Percentiles rank a stretch among this genome's conserved stretches.
phyloP scores from a whole-genome alignment of 331 rosid species.

The Acacia concinna region DNA sequence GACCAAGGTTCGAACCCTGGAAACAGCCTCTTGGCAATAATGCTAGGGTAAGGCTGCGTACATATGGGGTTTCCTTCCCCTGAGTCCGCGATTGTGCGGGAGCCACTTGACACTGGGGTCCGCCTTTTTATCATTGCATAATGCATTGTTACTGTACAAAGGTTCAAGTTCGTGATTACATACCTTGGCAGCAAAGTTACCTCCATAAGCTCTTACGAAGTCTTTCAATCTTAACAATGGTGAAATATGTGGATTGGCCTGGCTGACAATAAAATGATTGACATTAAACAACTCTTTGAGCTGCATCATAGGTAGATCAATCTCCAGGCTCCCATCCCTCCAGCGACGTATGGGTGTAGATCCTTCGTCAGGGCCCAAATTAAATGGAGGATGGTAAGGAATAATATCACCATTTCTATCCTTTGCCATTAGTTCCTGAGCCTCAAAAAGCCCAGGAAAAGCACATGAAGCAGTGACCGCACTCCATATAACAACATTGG shows the following conservation, averaged over 20 bases:
- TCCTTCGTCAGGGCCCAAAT: slow-evolving; percentile 87
- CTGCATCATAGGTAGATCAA: slow-evolving; percentile 96
- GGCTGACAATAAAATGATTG: slow-evolving; percentile 95
- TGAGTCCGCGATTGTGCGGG: too few relatives aligned
- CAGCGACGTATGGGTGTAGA: slow-evolving; percentile 79
- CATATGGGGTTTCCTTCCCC: too few relatives aligned
- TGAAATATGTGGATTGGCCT: slow-evolving; percentile 95
- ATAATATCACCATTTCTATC: slow-evolving; percentile 91
- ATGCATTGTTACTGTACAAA: not conserved
- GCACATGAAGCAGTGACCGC: slow-evolving; percentile 99
- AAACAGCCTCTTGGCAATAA: too few relatives aligned
- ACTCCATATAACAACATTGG: slow-evolving; percentile 98
- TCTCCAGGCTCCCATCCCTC: slow-evolving; percentile 99
- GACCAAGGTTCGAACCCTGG: too few relatives aligned
- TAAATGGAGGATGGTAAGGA: slow-evolving; percentile 94
- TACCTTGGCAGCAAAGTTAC: slow-evolving; percentile 98
- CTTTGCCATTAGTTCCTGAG: slow-evolving; percentile 99
- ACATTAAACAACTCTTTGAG: slow-evolving; percentile 92
- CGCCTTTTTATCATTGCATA: not conserved
- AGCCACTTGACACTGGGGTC: too few relatives aligned
- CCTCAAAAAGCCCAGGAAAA: slow-evolving; percentile 98
- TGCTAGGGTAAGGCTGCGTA: too few relatives aligned
- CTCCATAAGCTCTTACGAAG: slow-evolving; percentile 78
- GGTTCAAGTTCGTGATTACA: slow-evolving; percentile 27
- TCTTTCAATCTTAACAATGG: slow-evolving; percentile 87